A percentile compares a stretch with the other conserved stretches of the same genome.
Conservation (phyloP, 1,284 basidiomycete species). For the Ganoderma lingzhi region DNA sequence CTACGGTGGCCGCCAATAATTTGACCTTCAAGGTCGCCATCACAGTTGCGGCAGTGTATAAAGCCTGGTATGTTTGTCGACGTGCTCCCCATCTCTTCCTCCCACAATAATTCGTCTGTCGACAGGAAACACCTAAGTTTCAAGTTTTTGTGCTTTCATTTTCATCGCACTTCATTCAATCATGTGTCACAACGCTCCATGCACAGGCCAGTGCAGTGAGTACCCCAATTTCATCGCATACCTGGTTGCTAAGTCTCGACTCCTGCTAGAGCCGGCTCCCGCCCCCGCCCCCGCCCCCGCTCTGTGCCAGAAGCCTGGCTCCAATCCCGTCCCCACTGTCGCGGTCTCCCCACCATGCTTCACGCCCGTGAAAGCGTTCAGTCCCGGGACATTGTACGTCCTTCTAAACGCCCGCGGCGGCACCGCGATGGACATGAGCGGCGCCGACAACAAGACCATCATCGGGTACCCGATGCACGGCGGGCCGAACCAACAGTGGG, state of each 20-base stretch:
- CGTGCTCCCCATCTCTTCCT: not conserved
- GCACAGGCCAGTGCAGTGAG: not conserved
- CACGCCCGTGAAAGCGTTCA: constrained; percentile 1
- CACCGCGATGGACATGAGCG: constrained; percentile 63
- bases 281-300: not conserved
- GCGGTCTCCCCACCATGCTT: constrained; percentile 1
- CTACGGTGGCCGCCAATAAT: not conserved
- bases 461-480: constrained; percentile 56
- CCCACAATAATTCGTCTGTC: not conserved
- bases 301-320: not conserved
- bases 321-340: constrained; percentile 14
- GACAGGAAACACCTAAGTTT: not conserved
- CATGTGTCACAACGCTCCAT: not conserved
- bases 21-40: no score
- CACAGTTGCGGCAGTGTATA: not conserved
- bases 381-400: constrained; percentile 43
- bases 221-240: not conserved
- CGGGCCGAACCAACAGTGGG: constrained; percentile 65
- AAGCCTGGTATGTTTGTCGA: not conserved
- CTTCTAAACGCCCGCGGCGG: constrained; percentile 58
- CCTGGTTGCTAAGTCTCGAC: not conserved
- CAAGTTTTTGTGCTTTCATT: not conserved
- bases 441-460: constrained; percentile 53
- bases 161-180: not conserved
- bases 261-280: not conserved